Percentiles rank a stretch among this genome's conserved stretches.
These are phyloP conservation scores for Xerocomus nothofagi DNA, from an alignment of 1,284 basidiomycete genomes.

Conservation along the genomic window DNA sequence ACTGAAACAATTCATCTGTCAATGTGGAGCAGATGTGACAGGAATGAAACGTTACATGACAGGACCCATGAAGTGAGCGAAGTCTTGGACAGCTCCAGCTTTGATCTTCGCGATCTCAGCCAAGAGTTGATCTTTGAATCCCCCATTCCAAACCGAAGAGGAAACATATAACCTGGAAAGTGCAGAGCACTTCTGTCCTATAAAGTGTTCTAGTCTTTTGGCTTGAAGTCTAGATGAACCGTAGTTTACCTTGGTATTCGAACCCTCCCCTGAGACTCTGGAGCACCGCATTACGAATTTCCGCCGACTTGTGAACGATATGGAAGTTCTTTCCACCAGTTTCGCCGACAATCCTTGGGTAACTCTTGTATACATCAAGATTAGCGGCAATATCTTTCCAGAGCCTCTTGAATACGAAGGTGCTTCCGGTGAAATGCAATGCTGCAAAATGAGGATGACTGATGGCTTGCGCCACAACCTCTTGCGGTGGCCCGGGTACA, in stretches of 20 bases:
- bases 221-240: neutral
- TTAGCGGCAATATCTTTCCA: conserved; percentile 96
- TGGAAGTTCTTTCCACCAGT: conserved; percentile 99
- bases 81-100: conserved; percentile 79
- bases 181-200: conserved; percentile 96
- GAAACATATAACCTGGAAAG: conserved; percentile 92
- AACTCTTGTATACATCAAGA: conserved; percentile 82
- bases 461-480: conserved; percentile 82
- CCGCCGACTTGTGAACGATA: conserved; percentile 85
- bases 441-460: conserved; percentile 81
- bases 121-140: conserved; percentile 84
- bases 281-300: conserved; percentile 83
- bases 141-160: conserved; percentile 80
- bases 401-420: conserved; percentile 89
- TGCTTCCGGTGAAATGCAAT: conserved; percentile 97
- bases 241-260: conserved; percentile 84
- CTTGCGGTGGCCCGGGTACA: conserved; percentile 82
- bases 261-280: conserved; percentile 91
- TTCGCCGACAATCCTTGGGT: conserved; percentile 96
- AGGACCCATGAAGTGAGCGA: conserved; percentile 90
- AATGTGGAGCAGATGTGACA: neutral
- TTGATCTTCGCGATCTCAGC: conserved; percentile 81
- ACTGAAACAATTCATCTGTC: conserved; percentile 38
- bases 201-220: neutral
- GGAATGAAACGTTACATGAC: conserved; percentile 69